Conservation (phyloP, 1,284 basidiomycete genomes). For the Apiotrichum gamsii region DNA sequence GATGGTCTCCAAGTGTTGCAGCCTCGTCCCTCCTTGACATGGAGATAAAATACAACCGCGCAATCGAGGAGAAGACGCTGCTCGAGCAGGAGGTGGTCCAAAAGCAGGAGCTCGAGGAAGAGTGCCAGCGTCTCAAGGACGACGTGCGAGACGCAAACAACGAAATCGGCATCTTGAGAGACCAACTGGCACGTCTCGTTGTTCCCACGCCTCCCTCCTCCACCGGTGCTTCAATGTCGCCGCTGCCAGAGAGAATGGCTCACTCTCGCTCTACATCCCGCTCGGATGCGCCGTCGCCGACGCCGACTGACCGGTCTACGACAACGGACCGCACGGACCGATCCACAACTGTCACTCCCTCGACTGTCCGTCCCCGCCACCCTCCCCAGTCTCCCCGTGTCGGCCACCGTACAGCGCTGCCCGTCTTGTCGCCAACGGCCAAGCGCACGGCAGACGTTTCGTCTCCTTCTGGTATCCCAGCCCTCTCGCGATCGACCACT, state of each 20-base stretch:
- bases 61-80: conserved; percentile 92
- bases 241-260: conserved; percentile 19
- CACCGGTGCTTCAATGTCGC: conserved; percentile 31
- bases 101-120: conserved; percentile 84
- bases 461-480: conserved; percentile 24
- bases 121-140: conserved; percentile 84
- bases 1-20: conserved; percentile 55
- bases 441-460: not conserved
- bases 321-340: not conserved
- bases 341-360: not conserved
- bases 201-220: conserved; percentile 38
- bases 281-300: not conserved
- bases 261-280: conserved; percentile 10
- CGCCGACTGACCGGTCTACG: not conserved
- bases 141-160: conserved; percentile 75
- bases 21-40: conserved; percentile 84
- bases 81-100: conserved; percentile 93
- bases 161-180: conserved; percentile 74
- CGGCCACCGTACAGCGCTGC: not conserved
- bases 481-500: conserved; percentile 35
- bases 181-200: conserved; percentile 51
- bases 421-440: conserved; percentile 2
- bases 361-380: not conserved
- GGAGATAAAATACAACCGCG: conserved; percentile 82
- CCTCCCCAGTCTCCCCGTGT: conserved; percentile 1